Base-by-base conservation (phyloP, 495 filamentous ascomycete genomes). In the Friedmanniomyces endolithicus region DNA sequence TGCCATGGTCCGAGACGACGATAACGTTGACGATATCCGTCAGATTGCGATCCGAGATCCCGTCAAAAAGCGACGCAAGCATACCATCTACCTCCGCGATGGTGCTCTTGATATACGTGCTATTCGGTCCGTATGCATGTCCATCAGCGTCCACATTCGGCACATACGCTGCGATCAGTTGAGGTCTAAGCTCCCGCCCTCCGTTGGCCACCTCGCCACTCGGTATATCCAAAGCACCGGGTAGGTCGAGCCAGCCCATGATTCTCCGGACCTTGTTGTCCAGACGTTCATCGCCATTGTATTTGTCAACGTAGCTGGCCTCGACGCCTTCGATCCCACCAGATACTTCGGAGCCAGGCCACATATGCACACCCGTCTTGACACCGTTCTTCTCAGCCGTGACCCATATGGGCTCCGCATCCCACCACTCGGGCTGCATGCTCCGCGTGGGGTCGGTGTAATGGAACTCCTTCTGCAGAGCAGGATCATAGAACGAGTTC, bases 1-100 rank as follows among this genome's bases (percentile, higher is more conserved):
- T 99, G 20, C 92, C 92, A 63, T 99, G 92, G 67, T 99, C 92
- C 11, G 88, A 94, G 16, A 99, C 90, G n/a, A 99, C 78, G 33
- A 99, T 80, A n/a, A 99, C 77, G 59, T 99, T 99, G 63, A 96
- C 86, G 44, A 97, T 82, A 11, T 83, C 65, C 0, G 89, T 95
- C 16, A 97, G 72, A 63, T 96, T 94, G 23, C 92, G 81, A 29
- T 76, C 72, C 55, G 90, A 76, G 0, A 99, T 70, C 0, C 89
- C 90, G 8, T 74, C 63, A 62, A 99, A 84, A 8, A 99, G 68
- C 3, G 71, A 59, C 6, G 78, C 81, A 0, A 99, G 74, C 84
- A 97, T 87, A 1, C 59, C 67, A 66, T 99, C 92, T 0, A 88
- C 89, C 43, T 75, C 64, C 11, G 68, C 70, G 50, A 99, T 94